A percentile compares a stretch with the other conserved stretches of the same genome.
These are phyloP conservation scores for Metarhizium humberi DNA, from an alignment of 2,329 filamentous ascomycete genomes.

Conservation along the genomic window DNA sequence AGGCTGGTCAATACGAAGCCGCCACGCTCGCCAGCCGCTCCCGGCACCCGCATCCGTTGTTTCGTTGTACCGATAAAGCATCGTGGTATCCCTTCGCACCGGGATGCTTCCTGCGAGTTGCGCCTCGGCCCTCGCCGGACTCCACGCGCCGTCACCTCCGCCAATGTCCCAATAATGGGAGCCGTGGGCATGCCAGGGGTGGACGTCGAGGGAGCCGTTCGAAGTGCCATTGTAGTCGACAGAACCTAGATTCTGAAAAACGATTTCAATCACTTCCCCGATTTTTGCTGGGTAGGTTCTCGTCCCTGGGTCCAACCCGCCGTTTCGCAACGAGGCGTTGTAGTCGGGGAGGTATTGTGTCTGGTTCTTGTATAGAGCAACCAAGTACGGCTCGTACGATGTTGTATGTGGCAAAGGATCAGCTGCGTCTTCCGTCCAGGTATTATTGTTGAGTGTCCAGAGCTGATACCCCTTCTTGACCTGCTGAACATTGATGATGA, in stretches of 20 bases:
- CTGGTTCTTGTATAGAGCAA: not conserved
- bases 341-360: constrained; percentile 33
- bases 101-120: not conserved
- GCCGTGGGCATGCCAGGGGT: constrained; percentile 12
- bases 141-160: constrained; percentile 8
- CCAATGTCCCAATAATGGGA: constrained; percentile 10
- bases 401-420: not conserved
- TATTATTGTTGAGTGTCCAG: constrained; percentile 8
- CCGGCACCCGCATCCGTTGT: constrained; percentile 22
- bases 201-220: constrained; percentile 5
- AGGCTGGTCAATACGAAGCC: constrained; percentile 30
- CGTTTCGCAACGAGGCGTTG: constrained; percentile 35
- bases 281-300: constrained; percentile 41
- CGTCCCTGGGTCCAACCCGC: constrained; percentile 43
- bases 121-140: constrained; percentile 2
- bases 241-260: constrained; percentile 31
- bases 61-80: constrained; percentile 26
- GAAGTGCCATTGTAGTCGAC: constrained; percentile 16
- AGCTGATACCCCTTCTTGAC: constrained; percentile 3
- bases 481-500: constrained; percentile 27
- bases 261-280: constrained; percentile 47
- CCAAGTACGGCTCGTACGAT: not conserved
- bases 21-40: constrained; percentile 53
- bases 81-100: not conserved
- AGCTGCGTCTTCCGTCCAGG: constrained; percentile 6